Percentiles rank a stretch among this genome's conserved stretches.
phyloP scores from a whole-genome alignment of 306 rosid genomes.

The Fagus sylvatica region DNA sequence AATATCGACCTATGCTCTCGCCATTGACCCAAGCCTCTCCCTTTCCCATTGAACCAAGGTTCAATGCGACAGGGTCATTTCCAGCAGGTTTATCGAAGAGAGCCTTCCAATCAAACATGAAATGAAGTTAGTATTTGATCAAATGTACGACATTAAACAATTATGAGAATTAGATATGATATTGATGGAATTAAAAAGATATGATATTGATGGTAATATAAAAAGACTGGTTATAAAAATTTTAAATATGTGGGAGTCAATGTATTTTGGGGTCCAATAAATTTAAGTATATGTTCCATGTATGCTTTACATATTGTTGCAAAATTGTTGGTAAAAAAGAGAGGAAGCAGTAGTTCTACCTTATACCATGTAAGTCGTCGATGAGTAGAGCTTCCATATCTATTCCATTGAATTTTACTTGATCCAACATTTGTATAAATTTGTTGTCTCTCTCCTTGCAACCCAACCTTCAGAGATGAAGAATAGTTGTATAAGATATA shows the following conservation, averaged over 20 bases:
- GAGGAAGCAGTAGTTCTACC: conserved; percentile 40
- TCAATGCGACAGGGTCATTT: conserved; percentile 60
- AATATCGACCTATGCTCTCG: conserved; percentile 74
- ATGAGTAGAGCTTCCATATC: conserved; percentile 32
- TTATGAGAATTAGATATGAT: neutral
- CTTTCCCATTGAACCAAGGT: conserved; percentile 92
- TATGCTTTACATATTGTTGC: neutral
- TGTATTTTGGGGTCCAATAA: too few species aligned
- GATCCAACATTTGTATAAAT: conserved; percentile 50
- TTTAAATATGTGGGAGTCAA: too few species aligned
- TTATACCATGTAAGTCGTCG: conserved; percentile 79
- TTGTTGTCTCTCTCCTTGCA: conserved; percentile 66
- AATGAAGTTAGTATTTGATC: conserved; percentile 3
- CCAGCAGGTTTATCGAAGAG: conserved; percentile 69
- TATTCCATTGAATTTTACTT: conserved; percentile 58
- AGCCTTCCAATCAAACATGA: conserved; percentile 43
- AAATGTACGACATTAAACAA: neutral
- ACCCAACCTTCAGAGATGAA: conserved; percentile 56
- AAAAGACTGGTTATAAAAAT: too few species aligned
- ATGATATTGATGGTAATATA: too few species aligned
- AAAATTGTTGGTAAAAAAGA: neutral
- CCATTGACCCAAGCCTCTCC: conserved; percentile 83
- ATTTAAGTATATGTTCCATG: neutral
- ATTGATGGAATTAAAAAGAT: neutral
- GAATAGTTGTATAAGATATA: neutral